Base-by-base conservation (phyloP, 2,329 filamentous ascomycete genomes). In the Nemania serpens region DNA sequence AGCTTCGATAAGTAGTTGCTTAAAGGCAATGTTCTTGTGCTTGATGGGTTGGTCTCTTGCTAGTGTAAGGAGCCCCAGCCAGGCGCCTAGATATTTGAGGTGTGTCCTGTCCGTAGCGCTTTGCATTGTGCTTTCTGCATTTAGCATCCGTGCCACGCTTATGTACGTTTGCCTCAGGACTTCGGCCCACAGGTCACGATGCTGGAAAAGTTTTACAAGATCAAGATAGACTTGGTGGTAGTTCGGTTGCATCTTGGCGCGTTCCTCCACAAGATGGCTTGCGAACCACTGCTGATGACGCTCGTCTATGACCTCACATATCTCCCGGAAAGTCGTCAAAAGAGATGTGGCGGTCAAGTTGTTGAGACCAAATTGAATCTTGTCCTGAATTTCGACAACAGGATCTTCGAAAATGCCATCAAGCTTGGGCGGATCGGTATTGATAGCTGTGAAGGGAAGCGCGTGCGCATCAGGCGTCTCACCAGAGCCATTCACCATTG, bases 231-330 rank as follows among this genome's bases (percentile, higher is more conserved):
- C 86, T 61, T 90, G 85, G 69, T 99, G 95, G 72, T 96, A 98
- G 75, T 99, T 99, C 5, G 94, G 93, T 74, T 99, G 94, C 81
- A 97, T 89, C 77, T 97, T 98, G 34, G 94, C 96, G 47, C 96
- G 91, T 74, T 97, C 91, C 72, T 97, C 94, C 2, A 99, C 95
- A 10, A 99, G 82, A 71, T 98, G 96, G 49, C 88, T 88, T 6
- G 96, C 95, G 72, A 99, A 99, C 95, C 95, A 99, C 72, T 96
- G 92, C 70, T 96, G 91, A 74, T 97, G 90, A 67, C 88, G 88
- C 55, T 90, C 86, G 52, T 92, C 88, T 49, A 99, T 79, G 46
- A 91, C 87, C 41, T 91, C 88, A 51, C 87, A 88, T 39, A 99
- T 84, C 67, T 97, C 93, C 55, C 84, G 83, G 70, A 94, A 89